phyloP scores from a whole-genome alignment of 306 rosid genomes.

The Quercus wislizeni region DNA sequence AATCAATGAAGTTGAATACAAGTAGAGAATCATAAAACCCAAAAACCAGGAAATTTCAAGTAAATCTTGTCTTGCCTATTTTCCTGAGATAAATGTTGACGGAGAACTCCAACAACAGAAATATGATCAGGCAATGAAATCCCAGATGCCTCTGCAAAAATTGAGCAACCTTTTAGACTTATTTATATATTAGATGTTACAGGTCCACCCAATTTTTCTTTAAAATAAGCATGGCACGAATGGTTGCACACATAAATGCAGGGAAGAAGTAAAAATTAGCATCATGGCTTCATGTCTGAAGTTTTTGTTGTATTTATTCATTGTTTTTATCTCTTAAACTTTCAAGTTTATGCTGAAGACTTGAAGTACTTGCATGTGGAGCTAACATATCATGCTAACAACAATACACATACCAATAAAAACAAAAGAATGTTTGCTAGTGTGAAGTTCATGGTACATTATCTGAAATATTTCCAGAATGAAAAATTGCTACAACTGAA shows the following conservation, averaged over 20 bases:
- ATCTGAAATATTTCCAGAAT: neutral
- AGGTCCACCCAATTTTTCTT: no score
- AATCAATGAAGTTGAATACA: conserved; percentile 13
- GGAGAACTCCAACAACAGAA: conserved; percentile 77
- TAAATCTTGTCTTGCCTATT: conserved; percentile 58
- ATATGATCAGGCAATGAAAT: conserved; percentile 62
- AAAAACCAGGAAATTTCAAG: conserved; percentile 25
- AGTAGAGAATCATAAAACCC: conserved; percentile 19
- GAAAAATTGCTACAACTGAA: neutral
- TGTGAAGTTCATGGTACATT: neutral
- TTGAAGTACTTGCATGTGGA: neutral
- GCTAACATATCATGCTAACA: neutral
- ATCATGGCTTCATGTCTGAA: neutral
- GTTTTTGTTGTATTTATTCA: neutral
- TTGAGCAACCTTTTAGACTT: conserved; percentile 14
- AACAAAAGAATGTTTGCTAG: neutral
- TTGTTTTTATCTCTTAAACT: neutral
- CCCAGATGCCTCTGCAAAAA: conserved; percentile 68
- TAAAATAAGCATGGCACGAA: neutral
- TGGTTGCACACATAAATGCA: neutral
- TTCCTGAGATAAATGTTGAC: conserved; percentile 69
- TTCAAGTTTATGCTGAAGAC: neutral
- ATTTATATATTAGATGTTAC: conserved; percentile 8
- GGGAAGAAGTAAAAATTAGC: neutral
- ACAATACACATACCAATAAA: neutral